Conservation (phyloP, 176 grass and related monocot species). For the Areca catechu region DNA sequence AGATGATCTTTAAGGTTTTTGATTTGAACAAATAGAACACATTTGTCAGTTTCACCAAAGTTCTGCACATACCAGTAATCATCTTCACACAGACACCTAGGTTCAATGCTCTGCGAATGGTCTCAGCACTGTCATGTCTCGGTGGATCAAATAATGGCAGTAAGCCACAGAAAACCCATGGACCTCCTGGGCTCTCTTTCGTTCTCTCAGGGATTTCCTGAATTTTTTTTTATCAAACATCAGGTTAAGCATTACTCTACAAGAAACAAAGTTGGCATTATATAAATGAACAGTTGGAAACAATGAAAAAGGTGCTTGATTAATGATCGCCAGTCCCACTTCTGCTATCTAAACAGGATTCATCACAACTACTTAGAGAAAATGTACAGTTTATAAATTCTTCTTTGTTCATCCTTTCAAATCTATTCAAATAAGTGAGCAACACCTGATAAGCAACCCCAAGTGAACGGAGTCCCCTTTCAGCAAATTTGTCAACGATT, state of each 20-base stretch:
- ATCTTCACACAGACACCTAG: constrained; percentile 90
- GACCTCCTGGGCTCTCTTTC: constrained; percentile 45
- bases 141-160: constrained; percentile 83
- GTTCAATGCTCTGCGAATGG: constrained; percentile 59
- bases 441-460: constrained; percentile 83
- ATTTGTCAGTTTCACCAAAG: neutral
- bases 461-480: constrained; percentile 70
- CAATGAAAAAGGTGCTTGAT: no score
- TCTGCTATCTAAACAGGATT: no score
- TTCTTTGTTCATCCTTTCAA: no score
- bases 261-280: neutral
- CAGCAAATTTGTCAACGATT: constrained; percentile 53
- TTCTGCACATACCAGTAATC: constrained; percentile 49
- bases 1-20: no score
- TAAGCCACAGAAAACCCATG: constrained; percentile 75
- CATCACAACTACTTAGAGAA: no score
- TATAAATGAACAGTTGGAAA: neutral
- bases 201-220: constrained; percentile 65
- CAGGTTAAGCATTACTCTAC: neutral
- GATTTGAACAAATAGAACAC: no score
- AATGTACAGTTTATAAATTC: no score
- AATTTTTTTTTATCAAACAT: neutral
- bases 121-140: constrained; percentile 81
- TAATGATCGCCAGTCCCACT: no score
- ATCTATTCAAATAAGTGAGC: no score